phyloP scores from a whole-genome alignment of 73 alveolate genomes.

The Tetrahymena thermophila region DNA sequence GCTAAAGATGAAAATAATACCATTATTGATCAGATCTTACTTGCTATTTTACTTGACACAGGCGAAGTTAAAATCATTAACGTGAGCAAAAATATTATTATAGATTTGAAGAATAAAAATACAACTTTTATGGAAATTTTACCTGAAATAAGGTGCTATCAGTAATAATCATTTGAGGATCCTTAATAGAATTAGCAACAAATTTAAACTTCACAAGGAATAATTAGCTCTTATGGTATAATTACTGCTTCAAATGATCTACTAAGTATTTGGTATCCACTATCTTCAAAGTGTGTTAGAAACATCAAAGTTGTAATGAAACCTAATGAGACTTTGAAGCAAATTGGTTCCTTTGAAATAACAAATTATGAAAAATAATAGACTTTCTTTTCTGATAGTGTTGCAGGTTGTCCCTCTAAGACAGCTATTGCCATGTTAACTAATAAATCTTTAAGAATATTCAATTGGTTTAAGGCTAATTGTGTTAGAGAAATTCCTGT shows the following conservation, averaged over 20 bases:
- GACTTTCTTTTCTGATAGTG: neutral
- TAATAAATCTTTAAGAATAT: neutral
- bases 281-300: neutral
- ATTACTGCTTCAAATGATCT: neutral
- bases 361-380: neutral
- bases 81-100: neutral
- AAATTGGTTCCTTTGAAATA: neutral
- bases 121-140: neutral
- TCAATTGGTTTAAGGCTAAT: neutral
- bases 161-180: neutral
- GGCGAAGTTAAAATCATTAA: neutral
- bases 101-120: neutral
- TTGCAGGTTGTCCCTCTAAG: neutral
- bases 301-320: neutral
- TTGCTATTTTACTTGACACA: neutral
- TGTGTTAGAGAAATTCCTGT: neutral
- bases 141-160: neutral
- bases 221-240: neutral
- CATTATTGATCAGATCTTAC: neutral
- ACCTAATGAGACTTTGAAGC: neutral
- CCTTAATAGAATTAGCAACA: neutral
- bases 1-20: neutral
- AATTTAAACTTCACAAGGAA: neutral
- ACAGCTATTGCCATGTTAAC: neutral
- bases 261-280: neutral